phyloP scores from a whole-genome alignment of 345 rosid species.

The Aquilaria sinensis region DNA sequence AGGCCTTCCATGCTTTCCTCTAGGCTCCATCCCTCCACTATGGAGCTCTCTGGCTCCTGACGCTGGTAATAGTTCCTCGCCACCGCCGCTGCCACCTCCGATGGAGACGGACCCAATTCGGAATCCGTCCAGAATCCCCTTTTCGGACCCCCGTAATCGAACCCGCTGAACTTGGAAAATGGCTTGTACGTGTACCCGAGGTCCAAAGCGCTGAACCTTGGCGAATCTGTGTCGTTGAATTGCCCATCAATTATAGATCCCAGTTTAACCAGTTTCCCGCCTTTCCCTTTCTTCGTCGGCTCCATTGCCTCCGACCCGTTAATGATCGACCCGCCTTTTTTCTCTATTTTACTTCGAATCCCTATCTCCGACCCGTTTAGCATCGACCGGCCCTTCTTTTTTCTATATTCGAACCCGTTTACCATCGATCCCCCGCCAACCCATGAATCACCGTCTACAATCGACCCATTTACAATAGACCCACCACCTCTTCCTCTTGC shows the following conservation, averaged over 20 bases:
- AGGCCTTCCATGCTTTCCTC: conserved; percentile 74
- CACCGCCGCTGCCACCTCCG: conserved; percentile 69
- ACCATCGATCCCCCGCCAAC: conserved; percentile 20
- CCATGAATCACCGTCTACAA: conserved; percentile 10
- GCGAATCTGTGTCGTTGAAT: background rate
- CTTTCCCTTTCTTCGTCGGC: background rate
- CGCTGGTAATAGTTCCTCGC: conserved; percentile 28
- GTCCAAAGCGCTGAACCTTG: conserved; percentile 1
- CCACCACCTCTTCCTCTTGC: conserved; percentile 14
- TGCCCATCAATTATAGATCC: conserved; percentile 6
- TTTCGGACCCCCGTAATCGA: conserved; percentile 25
- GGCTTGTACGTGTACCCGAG: conserved; percentile 2
- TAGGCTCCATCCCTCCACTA: conserved; percentile 42
- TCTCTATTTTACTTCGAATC: background rate
- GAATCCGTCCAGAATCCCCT: conserved; percentile 44
- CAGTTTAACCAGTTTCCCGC: background rate
- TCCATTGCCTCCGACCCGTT: conserved; percentile 5
- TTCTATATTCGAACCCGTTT: conserved; percentile 13
- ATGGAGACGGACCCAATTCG: conserved; percentile 80
- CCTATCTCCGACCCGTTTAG: conserved; percentile 3
- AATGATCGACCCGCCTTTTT: background rate
- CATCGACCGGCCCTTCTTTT: background rate
- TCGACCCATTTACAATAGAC: conserved; percentile 1
- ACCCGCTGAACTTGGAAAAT: conserved; percentile 2
- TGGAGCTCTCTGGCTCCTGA: conserved; percentile 49